Conservation (phyloP, 1,139 yeast genomes). For the Kluyveromyces sp. region DNA sequence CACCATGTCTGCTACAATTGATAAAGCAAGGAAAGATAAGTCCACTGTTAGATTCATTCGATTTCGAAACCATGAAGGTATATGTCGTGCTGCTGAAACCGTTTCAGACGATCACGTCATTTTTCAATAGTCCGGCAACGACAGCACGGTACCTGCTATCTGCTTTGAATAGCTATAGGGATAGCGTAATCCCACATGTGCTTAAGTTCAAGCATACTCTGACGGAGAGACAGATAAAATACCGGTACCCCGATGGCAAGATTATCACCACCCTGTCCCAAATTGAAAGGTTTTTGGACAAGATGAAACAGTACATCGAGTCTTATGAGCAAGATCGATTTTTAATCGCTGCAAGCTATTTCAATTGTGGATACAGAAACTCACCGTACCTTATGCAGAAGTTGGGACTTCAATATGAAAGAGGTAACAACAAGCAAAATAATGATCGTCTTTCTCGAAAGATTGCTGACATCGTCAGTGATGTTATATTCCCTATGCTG, state of each 20-base stretch:
- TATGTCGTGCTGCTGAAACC: slow-evolving; percentile 5
- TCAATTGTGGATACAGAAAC: slow-evolving; percentile 6
- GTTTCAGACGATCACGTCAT: slow-evolving; percentile 6
- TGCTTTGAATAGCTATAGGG: slow-evolving; percentile 4
- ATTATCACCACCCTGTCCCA: neutral
- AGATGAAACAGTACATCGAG: slow-evolving; percentile 4
- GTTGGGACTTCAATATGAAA: slow-evolving; percentile 64
- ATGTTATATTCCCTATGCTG: slow-evolving; percentile 4
- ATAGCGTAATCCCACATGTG: slow-evolving; percentile 6
- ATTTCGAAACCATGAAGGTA: slow-evolving; percentile 3
- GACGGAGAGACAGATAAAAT: neutral
- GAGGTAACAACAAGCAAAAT: slow-evolving; percentile 50
- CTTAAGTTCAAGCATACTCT: neutral
- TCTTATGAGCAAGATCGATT: slow-evolving; percentile 4
- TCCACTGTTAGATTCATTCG: slow-evolving; percentile 1
- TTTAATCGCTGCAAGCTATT: slow-evolving; percentile 2
- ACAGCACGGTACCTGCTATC: slow-evolving; percentile 4
- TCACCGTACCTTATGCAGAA: slow-evolving; percentile 43
- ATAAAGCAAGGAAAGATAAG: slow-evolving; percentile 5
- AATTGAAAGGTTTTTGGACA: slow-evolving; percentile 5
- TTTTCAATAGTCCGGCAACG: slow-evolving; percentile 6
- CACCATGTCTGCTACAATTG: slow-evolving; percentile 1
- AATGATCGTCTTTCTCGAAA: slow-evolving; percentile 2
- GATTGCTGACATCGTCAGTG: slow-evolving; percentile 1
- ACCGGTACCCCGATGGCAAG: neutral